Base-by-base conservation (phyloP, 106 monocot genomes). In the Dactylorhiza incarnata region DNA sequence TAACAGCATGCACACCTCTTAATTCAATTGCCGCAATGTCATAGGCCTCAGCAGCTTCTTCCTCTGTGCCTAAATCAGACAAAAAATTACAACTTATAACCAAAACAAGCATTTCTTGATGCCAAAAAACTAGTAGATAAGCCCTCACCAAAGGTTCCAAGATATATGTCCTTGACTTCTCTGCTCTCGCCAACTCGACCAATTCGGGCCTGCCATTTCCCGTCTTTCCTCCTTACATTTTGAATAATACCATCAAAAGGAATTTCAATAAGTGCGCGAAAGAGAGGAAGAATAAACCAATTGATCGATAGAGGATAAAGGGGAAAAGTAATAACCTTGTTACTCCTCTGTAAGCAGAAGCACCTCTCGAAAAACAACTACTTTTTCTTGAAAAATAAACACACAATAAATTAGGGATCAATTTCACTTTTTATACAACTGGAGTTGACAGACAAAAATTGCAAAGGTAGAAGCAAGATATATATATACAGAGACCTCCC, bases 131-230 rank as follows among this genome's bases (percentile, higher is more conserved):
- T 14, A 69, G 45, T 45, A 69, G 12, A 46, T 65, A 46, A 74
- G 15, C 20, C 23, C 81, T 73, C 68, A 89, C 89, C 89, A 54
- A 81, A 89, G 23, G 89, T 90, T 76, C 89, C 89, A 48, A 87
- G 87, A 73, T 90, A 90, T 54, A 90, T 90, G 68, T 90, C 89
- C 78, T 90, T 90, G 52, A 82, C 83, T 63, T 87, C 89, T 16
- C 84, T 82, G 73, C 84, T 84, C 58, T 86, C 89, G 48, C 87
- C 87, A 48, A 87, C 80, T 43, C 86, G 77, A 73, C 89, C 89
- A 59, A 90, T 87, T 53, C 89, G 71, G 4, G 89, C 89, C 81
- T 90, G 89, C 84, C 86, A 90, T 77, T 87, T 90, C 45, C 89
- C 89, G 68, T 87, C 89, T 76, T 90, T 90, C 80, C 89, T 62